Evolutionary conservation across 179 eudicot genomes (phyloP).

Genomic region (Drosera spatulata): DNA sequence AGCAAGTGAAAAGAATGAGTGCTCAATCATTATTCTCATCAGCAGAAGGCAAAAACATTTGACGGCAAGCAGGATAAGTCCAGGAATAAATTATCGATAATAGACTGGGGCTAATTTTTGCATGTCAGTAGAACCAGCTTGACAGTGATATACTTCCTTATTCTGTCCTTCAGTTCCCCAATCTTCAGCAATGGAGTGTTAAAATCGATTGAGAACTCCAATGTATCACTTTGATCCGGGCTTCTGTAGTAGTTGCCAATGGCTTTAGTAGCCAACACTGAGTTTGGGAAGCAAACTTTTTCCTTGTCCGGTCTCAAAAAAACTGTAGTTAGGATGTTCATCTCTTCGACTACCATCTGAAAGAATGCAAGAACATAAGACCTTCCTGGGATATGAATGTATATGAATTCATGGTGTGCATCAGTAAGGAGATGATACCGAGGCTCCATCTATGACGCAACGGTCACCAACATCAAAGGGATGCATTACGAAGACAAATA

Average conservation of each 20-base stretch:
- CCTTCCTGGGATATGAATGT: background rate
- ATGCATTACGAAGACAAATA: slow-evolving; percentile 39
- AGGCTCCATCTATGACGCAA: slow-evolving; percentile 17
- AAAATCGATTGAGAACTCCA: slow-evolving; percentile 28
- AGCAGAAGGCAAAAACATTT: background rate
- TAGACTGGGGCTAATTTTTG: too few species aligned
- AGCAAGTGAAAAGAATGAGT: background rate
- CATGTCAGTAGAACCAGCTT: too few species aligned
- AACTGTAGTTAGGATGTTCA: slow-evolving; percentile 35
- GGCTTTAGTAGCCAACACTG: slow-evolving; percentile 24
- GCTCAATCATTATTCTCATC: background rate
- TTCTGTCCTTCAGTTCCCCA: slow-evolving; percentile 13
- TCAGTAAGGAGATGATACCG: slow-evolving; percentile 12
- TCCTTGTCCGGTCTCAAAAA: slow-evolving; percentile 28
- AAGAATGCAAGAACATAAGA: background rate
- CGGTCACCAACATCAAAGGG: slow-evolving; percentile 39
- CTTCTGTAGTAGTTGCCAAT: slow-evolving; percentile 35
- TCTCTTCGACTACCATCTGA: slow-evolving; percentile 46
- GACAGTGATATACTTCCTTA: slow-evolving; percentile 20
- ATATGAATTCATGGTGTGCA: background rate
- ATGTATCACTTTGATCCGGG: slow-evolving; percentile 27
- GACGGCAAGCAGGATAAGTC: background rate
- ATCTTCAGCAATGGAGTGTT: slow-evolving; percentile 20
- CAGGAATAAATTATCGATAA: background rate
- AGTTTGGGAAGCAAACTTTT: slow-evolving; percentile 30